Evolutionary conservation across 257 asterid species (phyloP).

Genomic region (Jaltomata sinuosa): DNA sequence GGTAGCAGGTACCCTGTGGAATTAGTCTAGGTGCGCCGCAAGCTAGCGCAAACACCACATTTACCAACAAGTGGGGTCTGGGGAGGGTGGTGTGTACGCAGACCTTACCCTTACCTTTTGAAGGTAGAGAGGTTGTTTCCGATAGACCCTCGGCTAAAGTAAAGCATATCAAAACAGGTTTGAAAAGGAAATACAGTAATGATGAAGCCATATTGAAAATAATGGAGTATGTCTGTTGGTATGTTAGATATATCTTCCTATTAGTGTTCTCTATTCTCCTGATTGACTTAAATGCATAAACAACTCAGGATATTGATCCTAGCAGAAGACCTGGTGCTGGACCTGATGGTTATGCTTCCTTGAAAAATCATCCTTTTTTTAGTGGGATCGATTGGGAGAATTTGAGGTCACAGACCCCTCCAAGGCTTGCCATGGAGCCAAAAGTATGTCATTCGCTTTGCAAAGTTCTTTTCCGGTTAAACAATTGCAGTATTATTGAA

Average conservation of each 20-base stretch:
- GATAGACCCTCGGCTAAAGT: not conserved
- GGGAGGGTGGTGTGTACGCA: not conserved
- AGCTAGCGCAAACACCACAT: not conserved
- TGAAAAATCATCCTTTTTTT: constrained; percentile 79
- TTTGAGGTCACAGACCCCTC: constrained; percentile 66
- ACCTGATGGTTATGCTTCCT: constrained; percentile 63
- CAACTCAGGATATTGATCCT: constrained; percentile 76
- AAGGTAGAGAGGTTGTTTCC: not conserved
- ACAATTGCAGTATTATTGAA: constrained; percentile 32
- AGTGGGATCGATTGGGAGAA: constrained; percentile 67
- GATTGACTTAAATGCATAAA: constrained; percentile 1
- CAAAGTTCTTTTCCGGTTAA: not conserved
- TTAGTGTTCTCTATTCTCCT: not conserved
- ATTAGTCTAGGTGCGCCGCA: not conserved
- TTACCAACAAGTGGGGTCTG: not conserved
- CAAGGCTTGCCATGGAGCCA: constrained; percentile 59
- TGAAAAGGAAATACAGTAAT: not conserved
- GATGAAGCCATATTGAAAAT: not conserved
- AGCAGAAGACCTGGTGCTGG: constrained; percentile 93
- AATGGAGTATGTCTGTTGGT: not conserved
- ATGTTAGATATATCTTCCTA: not conserved
- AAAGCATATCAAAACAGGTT: not conserved
- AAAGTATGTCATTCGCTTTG: constrained; percentile 34
- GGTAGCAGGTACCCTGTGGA: not conserved
- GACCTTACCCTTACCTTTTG: not conserved